Conservation (phyloP, 1,284 basidiomycete species). For the Takashimella tepidaria region DNA sequence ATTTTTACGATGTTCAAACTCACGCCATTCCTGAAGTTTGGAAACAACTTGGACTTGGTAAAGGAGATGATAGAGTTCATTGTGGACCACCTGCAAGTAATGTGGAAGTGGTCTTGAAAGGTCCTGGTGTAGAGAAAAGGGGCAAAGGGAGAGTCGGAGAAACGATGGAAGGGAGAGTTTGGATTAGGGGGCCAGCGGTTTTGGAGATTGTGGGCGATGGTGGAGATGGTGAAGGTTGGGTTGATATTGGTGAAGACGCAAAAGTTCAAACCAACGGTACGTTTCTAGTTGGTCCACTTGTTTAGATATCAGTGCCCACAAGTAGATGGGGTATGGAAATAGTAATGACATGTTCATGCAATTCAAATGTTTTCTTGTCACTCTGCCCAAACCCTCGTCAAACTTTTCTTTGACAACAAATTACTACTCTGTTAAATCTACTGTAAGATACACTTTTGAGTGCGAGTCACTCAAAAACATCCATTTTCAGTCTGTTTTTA, state of each 20-base stretch:
- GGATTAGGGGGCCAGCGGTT: constrained; percentile 32
- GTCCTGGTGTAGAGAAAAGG: constrained; percentile 18
- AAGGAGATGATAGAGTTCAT: constrained; percentile 18
- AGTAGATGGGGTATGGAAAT: background rate
- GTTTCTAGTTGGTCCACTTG: constrained; percentile 12
- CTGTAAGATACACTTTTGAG: no score
- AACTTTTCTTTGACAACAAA: no score
- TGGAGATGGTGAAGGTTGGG: constrained; percentile 26
- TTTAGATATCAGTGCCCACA: background rate
- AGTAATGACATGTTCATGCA: background rate
- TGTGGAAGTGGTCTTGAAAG: constrained; percentile 40
- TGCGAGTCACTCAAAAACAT: no score
- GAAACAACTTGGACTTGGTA: constrained; percentile 12
- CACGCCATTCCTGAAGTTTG: constrained; percentile 17
- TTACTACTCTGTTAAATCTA: no score
- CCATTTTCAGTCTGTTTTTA: no score
- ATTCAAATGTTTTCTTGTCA: no score
- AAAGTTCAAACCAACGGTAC: constrained; percentile 39
- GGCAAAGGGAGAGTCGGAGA: constrained; percentile 8
- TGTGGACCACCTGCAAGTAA: constrained; percentile 42
- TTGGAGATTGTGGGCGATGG: constrained; percentile 8
- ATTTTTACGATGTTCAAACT: constrained; percentile 43
- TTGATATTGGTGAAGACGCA: constrained; percentile 26
- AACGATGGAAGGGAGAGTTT: constrained; percentile 23
- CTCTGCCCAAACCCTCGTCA: no score